Evolutionary conservation across 177 flowering plant species (phyloP).

Genomic region (Vitis hybrid): DNA sequence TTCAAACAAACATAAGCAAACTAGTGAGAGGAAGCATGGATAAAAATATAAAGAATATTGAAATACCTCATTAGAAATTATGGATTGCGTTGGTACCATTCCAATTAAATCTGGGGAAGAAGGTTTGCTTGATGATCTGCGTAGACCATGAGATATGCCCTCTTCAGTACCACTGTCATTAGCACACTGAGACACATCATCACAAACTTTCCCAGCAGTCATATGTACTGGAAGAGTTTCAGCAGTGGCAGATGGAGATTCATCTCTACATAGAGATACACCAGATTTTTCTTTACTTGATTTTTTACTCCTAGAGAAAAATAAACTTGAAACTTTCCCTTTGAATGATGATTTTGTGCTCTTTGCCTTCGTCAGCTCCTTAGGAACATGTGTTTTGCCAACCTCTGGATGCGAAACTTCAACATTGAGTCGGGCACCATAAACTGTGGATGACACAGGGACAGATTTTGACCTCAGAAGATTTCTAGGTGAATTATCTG

Average conservation of each 20-base stretch:
- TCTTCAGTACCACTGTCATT: constrained; percentile 23
- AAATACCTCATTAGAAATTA: constrained; percentile 45
- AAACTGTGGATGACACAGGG: constrained; percentile 62
- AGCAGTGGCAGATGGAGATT: constrained; percentile 22
- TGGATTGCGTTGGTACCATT: constrained; percentile 22
- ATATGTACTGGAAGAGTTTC: constrained; percentile 17
- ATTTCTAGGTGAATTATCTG: constrained; percentile 47
- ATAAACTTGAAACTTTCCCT: constrained; percentile 80
- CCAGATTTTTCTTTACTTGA: constrained; percentile 47
- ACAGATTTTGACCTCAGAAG: constrained; percentile 85
- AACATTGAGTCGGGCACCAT: constrained; percentile 41
- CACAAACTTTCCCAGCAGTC: constrained; percentile 12
- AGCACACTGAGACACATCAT: constrained; percentile 23
- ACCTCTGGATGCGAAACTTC: constrained; percentile 42
- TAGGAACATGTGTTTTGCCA: constrained; percentile 31
- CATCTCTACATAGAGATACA: constrained; percentile 27
- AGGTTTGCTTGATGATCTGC: constrained; percentile 18
- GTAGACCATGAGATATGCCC: constrained; percentile 18
- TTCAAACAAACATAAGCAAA: not conserved
- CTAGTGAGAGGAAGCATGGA: not conserved
- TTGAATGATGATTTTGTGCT: constrained; percentile 61
- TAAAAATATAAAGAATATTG: constrained; percentile 1
- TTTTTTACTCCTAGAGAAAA: constrained; percentile 76
- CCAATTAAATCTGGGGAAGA: constrained; percentile 22
- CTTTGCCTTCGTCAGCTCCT: constrained; percentile 51